Conservation (phyloP, 352 stramenopile species). For the Pythium sukuiense region DNA sequence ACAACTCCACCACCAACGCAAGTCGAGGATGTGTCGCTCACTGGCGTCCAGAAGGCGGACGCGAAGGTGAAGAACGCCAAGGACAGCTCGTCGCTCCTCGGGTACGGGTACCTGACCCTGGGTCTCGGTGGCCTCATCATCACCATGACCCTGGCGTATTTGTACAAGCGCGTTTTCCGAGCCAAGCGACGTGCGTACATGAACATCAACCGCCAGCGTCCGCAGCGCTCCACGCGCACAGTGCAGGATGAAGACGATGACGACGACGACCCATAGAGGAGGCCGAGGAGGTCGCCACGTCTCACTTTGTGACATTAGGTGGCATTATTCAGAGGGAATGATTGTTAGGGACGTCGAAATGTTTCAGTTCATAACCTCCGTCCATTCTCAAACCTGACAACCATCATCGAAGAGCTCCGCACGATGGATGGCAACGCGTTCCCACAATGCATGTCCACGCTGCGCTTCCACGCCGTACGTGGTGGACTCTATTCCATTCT, state of each 20-base stretch:
- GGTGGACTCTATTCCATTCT: not conserved
- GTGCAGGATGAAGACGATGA: constrained; percentile 44
- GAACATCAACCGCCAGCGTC: constrained; percentile 56
- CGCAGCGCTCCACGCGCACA: constrained; percentile 32
- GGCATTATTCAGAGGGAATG: constrained; percentile 6
- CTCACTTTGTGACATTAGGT: constrained; percentile 9
- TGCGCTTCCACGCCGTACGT: constrained; percentile 69
- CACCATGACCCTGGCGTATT: constrained; percentile 51
- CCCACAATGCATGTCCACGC: constrained; percentile 55
- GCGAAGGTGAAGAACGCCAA: constrained; percentile 27
- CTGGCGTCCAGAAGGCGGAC: constrained; percentile 23
- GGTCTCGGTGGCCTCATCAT: constrained; percentile 63
- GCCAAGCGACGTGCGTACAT: constrained; percentile 62
- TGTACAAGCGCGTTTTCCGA: constrained; percentile 75
- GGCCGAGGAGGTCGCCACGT: no score
- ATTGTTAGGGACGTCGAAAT: constrained; percentile 11
- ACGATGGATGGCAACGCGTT: constrained; percentile 35
- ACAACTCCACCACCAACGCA: constrained; percentile 3
- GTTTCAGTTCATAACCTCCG: constrained; percentile 6
- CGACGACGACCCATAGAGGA: constrained; percentile 22
- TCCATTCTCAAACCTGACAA: not conserved
- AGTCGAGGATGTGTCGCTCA: constrained; percentile 1
- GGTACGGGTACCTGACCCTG: constrained; percentile 67
- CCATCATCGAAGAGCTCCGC: constrained; percentile 5
- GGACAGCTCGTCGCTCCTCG: constrained; percentile 39